Evolutionary conservation across 75 land plant species (phyloP), one percentile per base, ranked within the genome.

Genomic region (Picea glauca): DNA sequence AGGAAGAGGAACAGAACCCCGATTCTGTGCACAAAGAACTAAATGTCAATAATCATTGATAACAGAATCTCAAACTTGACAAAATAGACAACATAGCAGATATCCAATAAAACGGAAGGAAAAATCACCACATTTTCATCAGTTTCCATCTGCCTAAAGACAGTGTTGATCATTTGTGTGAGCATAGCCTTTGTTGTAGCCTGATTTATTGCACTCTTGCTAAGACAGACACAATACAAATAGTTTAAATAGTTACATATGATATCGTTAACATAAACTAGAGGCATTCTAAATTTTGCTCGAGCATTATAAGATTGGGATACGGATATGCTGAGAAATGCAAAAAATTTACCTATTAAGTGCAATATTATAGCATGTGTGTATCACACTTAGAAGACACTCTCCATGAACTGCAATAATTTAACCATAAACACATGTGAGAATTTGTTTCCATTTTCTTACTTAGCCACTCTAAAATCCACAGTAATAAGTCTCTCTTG

Each of bases 131-230:
- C 99, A 90, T 81, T 83, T 58, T 79, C 57, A 50, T 94, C 96
- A 72, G 88, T 77, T 79, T 97, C 99, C 99, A 94, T 94, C 74
- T 93, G 78, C 78, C 89, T 91, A 77, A 97, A 93, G 38, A 97
- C 78, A 62, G 93, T 93, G 81, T 82, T 94, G 79, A 94, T 90
- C 98, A 97, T 94, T 81, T 97, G 99, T 14, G 98, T 93, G 79
- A 97, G 77, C 87, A 96, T 97, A 62, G 94, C 99, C 81, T 94
- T 97, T 73, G 99, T 89, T 26, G 99, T 92, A 72, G 98, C 99
- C 79, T 94, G 99, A 80, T 97, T 97, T 73, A 94, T 81, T 31
- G 88, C 88, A 68, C 95, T 94, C 85, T 97, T 97, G 85, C 99
- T 97, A 66, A 58, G 78, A 23, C 77, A 77, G 30, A 62, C 77